Percentiles rank a stretch among this genome's conserved stretches.
Evolutionary conservation across 768 basidiomycete species (phyloP).

Genomic region (Peribolospora baueri): DNA sequence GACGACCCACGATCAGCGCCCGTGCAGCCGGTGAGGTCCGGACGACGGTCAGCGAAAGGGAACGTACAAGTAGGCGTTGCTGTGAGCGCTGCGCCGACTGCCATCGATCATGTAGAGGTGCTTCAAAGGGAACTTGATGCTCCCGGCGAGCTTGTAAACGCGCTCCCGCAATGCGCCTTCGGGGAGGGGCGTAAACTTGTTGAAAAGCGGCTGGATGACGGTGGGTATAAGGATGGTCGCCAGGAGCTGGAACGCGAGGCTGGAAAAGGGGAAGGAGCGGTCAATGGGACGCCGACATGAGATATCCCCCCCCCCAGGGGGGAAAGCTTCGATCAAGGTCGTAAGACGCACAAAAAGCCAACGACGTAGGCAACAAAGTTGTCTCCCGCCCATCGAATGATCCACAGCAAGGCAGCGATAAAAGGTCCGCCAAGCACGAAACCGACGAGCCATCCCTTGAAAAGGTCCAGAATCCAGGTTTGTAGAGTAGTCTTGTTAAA

Average conservation of each 20-base stretch:
- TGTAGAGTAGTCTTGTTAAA: constrained; percentile 70
- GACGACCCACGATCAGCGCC: neutral
- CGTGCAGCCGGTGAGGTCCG: constrained; percentile 55
- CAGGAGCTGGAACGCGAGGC: constrained; percentile 7
- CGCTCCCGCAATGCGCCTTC: constrained; percentile 50
- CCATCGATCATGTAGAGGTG: constrained; percentile 94
- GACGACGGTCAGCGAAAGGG: too few relatives aligned
- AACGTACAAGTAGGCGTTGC: constrained; percentile 53
- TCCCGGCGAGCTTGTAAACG: constrained; percentile 50
- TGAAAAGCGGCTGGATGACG: constrained; percentile 90
- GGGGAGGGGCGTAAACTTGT: constrained; percentile 72
- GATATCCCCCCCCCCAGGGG: neutral
- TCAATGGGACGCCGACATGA: constrained; percentile 1
- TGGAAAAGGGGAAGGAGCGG: constrained; percentile 16
- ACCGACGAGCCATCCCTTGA: constrained; percentile 54
- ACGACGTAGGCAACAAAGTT: constrained; percentile 32
- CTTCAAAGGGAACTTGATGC: constrained; percentile 77
- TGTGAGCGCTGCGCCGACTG: constrained; percentile 49
- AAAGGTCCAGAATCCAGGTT: constrained; percentile 50
- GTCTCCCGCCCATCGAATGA: constrained; percentile 69
- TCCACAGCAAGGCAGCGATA: constrained; percentile 59
- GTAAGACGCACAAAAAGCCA: constrained; percentile 42
- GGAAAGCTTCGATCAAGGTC: constrained; percentile 34
- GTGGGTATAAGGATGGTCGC: constrained; percentile 32
- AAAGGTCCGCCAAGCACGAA: constrained; percentile 55